Base-by-base conservation (phyloP, 116 monocot genomes). In the Papilionanthe hybrid region DNA sequence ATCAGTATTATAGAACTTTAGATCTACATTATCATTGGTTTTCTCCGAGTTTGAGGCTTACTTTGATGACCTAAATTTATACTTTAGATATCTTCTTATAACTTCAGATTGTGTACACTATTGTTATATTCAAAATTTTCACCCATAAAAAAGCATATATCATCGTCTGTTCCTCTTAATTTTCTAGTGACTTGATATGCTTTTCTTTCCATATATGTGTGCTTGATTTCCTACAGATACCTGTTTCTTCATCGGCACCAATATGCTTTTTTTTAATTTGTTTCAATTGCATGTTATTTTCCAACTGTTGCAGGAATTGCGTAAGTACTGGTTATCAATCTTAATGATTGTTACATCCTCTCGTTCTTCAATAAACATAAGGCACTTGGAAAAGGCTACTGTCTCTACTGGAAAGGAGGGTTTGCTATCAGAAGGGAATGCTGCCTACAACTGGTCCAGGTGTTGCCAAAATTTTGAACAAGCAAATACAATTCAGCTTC, bases 381-480 rank as follows among this genome's bases (percentile, higher is more conserved):
- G 94, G 80, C 98, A 98, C 83, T 80, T 98, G 63, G 98, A 98
- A 82, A 98, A 94, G 82, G 98, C 98, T 68, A 98, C 98, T 18
- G 94, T 93, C n/a, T 91, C 98, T 15, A 98, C 98, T 41, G 98
- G 98, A 78, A 98, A 98, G 83, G 98, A 98, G 81, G 98, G 98
- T 19, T 81, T 98, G 72, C 65, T 98, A 48, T 91, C 92, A 55
- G 98, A 98, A 88, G 98, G 98, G 82, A 98, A 98, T 85, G 85
- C 87, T 87, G 94, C 94, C 44, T 98, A 94, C 81, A 92, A 88
- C 81, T 98, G 98, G 98, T 98, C 98, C 8, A 96, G 93, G 93
- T 93, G 27, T 29, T 73, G n/a, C 22, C 15, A 73, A 42, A 73
- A 9, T 73, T 73, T 73, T 22, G 20, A 73, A 73, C 10, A 20